A percentile compares a stretch with the other conserved stretches of the same genome.
Evolutionary conservation across 2,329 filamentous ascomycete species (phyloP).

Genomic region (Leptographium procerum): DNA sequence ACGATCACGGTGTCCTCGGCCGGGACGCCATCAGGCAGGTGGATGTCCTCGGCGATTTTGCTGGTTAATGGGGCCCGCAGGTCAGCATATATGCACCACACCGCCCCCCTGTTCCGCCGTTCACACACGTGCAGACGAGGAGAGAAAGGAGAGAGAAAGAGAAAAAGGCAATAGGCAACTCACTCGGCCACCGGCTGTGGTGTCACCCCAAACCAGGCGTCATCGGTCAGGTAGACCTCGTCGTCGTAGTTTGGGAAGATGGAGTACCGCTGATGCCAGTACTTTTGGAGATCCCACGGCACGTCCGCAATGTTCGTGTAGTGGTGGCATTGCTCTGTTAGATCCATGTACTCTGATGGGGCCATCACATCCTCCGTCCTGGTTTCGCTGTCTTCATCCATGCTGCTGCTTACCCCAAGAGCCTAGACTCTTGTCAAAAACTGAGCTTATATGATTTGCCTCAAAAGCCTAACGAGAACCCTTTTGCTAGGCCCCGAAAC

Average conservation of each 20-base stretch:
- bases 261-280: constrained; percentile 79
- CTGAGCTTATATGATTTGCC: no score
- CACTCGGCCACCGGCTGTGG: constrained; percentile 83
- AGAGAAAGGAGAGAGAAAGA: background rate
- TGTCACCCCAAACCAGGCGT: constrained; percentile 95
- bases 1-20: constrained; percentile 50
- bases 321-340: constrained; percentile 60
- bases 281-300: constrained; percentile 77
- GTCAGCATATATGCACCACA: no score
- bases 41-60: constrained; percentile 65
- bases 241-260: constrained; percentile 84
- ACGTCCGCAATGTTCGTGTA: constrained; percentile 62
- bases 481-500: no score
- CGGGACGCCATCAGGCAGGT: constrained; percentile 32
- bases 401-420: background rate
- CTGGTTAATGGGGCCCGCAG: no score
- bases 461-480: no score
- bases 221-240: constrained; percentile 81
- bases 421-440: no score
- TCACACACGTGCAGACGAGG: background rate
- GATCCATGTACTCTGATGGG: constrained; percentile 32
- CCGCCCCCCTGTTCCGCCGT: no score
- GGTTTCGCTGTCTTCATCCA: background rate
- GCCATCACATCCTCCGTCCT: background rate
- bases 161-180: constrained; percentile 15